Conservation (phyloP, 2,329 filamentous ascomycete species). For the Teratosphaeria nubilosa region DNA sequence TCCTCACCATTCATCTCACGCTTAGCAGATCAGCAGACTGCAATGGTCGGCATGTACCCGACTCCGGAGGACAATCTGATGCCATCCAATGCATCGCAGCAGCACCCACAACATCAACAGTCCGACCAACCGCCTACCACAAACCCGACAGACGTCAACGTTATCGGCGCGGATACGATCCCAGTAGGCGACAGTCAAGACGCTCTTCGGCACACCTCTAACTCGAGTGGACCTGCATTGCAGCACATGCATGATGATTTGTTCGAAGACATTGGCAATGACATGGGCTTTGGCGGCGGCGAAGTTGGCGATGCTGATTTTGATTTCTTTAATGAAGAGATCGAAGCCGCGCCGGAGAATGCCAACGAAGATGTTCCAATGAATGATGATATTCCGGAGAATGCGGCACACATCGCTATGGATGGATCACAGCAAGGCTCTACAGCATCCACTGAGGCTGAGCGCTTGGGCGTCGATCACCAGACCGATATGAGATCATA, state of each 20-base stretch:
- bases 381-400: not conserved
- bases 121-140: not conserved
- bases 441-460: not conserved
- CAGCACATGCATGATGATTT: slow-evolving; percentile 46
- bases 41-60: slow-evolving; percentile 52
- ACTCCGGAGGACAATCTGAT: slow-evolving; percentile 55
- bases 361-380: slow-evolving; percentile 1
- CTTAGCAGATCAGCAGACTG: slow-evolving; percentile 29
- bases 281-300: slow-evolving; percentile 61
- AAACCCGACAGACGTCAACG: not conserved
- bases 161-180: not conserved
- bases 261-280: slow-evolving; percentile 52
- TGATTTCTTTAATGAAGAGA: slow-evolving; percentile 58
- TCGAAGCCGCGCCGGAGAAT: slow-evolving; percentile 1
- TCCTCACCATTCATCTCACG: slow-evolving; percentile 28
- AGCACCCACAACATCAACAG: slow-evolving; percentile 4
- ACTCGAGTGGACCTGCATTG: slow-evolving; percentile 4
- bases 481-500: not conserved
- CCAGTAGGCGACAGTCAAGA: not conserved
- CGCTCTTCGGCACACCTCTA: slow-evolving; percentile 5
- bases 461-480: not conserved
- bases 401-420: not conserved
- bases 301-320: slow-evolving; percentile 77
- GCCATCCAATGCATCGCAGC: slow-evolving; percentile 11
- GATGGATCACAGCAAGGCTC: not conserved